Evolutionary conservation across 2,329 filamentous ascomycete genomes (phyloP).

Genomic region (Plenodomus tracheiphilus): DNA sequence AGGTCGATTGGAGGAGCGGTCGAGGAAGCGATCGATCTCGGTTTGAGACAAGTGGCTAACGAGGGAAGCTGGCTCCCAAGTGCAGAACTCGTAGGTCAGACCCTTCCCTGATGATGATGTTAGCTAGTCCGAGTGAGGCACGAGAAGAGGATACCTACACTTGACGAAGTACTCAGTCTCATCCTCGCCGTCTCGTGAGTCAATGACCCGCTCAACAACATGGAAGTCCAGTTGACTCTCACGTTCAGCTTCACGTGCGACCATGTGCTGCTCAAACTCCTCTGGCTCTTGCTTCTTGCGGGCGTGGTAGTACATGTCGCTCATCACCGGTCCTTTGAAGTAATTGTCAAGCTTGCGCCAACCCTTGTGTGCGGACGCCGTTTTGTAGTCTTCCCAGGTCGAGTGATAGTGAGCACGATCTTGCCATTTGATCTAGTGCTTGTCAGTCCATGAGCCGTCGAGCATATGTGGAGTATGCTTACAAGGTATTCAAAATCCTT

Average conservation of each 20-base stretch:
- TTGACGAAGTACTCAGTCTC: constrained; percentile 91
- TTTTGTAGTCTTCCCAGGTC: constrained; percentile 85
- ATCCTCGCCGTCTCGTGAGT: constrained; percentile 75
- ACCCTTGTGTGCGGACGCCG: constrained; percentile 76
- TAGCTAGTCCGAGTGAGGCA: constrained; percentile 27
- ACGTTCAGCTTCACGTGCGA: constrained; percentile 90
- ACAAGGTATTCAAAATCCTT: constrained; percentile 83
- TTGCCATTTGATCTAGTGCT: constrained; percentile 86
- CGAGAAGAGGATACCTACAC: constrained; percentile 57
- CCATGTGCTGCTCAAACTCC: constrained; percentile 88
- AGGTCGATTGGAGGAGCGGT: constrained; percentile 80
- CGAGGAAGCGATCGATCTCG: constrained; percentile 88
- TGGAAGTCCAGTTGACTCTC: constrained; percentile 89
- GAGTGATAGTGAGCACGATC: constrained; percentile 93
- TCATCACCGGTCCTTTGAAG: constrained; percentile 78
- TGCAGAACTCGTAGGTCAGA: constrained; percentile 89
- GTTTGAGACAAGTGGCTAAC: constrained; percentile 79
- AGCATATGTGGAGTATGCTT: constrained; percentile 32
- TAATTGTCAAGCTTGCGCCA: constrained; percentile 94
- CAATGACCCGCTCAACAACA: constrained; percentile 90
- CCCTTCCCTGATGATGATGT: constrained; percentile 64
- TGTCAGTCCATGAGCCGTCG: constrained; percentile 14
- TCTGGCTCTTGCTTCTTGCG: constrained; percentile 68
- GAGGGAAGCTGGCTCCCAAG: constrained; percentile 81
- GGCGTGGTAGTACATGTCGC: constrained; percentile 70